Conservation (phyloP, 139 green algal species). For the Limnomonas spitsbergensis region DNA sequence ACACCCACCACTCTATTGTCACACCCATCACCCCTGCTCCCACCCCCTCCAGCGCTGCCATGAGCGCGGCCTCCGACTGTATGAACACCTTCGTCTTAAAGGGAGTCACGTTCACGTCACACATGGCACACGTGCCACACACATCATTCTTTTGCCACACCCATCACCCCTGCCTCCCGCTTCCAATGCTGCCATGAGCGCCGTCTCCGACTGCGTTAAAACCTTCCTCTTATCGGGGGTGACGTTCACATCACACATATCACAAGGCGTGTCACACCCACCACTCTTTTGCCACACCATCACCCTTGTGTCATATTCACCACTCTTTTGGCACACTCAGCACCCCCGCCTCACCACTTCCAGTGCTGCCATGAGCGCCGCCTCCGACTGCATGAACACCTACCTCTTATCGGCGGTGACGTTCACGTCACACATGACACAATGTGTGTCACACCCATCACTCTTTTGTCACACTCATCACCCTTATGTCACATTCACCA, state of each 20-base stretch:
- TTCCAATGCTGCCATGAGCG: background rate
- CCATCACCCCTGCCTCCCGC: too few species aligned
- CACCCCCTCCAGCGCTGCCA: background rate
- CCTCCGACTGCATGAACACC: background rate
- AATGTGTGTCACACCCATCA: too few species aligned
- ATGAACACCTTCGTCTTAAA: conserved; percentile 91
- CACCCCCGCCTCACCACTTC: background rate
- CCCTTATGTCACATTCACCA: too few species aligned
- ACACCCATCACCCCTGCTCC: too few species aligned
- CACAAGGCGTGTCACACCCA: conserved; percentile 22
- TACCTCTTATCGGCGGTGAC: conserved; percentile 94
- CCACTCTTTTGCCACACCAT: too few species aligned
- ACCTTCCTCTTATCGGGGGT: conserved; percentile 94
- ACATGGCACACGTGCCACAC: too few species aligned
- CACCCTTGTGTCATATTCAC: too few species aligned
- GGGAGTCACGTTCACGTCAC: conserved; percentile 93
- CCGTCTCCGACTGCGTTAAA: conserved; percentile 46
- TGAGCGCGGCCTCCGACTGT: conserved; percentile 18
- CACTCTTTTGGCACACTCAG: too few species aligned
- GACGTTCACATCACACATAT: conserved; percentile 84
- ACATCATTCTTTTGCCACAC: too few species aligned
- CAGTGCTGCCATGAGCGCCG: background rate
- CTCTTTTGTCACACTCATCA: too few species aligned
- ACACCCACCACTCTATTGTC: too few species aligned
- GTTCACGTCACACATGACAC: conserved; percentile 76